These are phyloP conservation scores for Cyclanthera cordifolia DNA, from an alignment of 306 rosid species.

Conservation along the genomic window DNA sequence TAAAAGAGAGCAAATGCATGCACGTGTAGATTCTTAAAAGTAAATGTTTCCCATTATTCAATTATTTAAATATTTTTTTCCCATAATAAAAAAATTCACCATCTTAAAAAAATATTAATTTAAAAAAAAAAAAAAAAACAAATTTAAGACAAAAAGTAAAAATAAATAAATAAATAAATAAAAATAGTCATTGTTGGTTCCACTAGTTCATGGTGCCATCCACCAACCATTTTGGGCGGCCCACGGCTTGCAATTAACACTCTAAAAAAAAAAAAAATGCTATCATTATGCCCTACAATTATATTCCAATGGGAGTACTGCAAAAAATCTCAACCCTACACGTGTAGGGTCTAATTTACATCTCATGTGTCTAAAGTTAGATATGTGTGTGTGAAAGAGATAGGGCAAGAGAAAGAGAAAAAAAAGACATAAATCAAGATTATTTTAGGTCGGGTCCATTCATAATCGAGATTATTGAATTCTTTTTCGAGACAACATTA, in stretches of 20 bases:
- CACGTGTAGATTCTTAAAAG: slow-evolving; percentile 17
- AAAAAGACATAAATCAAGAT: too few species aligned
- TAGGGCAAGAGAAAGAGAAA: background rate
- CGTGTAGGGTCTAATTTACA: background rate
- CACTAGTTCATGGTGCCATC: slow-evolving; percentile 31
- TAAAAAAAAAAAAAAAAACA: background rate
- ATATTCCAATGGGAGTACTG: slow-evolving; percentile 3
- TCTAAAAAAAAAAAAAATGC: background rate
- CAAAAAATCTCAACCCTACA: slow-evolving; percentile 9
- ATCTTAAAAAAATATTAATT: background rate
- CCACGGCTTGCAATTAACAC: background rate
- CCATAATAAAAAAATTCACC: slow-evolving; percentile 8
- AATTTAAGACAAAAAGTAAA: background rate
- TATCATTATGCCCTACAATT: slow-evolving; percentile 7
- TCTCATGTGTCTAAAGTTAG: background rate
- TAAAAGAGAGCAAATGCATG: slow-evolving; percentile 9
- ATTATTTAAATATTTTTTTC: background rate
- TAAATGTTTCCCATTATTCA: slow-evolving; percentile 7
- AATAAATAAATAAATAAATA: too few species aligned
- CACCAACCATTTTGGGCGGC: slow-evolving; percentile 14
- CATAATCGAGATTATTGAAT: background rate
- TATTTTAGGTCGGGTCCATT: too few species aligned
- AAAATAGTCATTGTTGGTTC: slow-evolving; percentile 45
- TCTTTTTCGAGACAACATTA: background rate
- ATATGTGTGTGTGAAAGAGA: background rate